These are phyloP conservation scores for Tanacetum coccineum DNA, from an alignment of 129 eudicot genomes.

Conservation along the genomic window DNA sequence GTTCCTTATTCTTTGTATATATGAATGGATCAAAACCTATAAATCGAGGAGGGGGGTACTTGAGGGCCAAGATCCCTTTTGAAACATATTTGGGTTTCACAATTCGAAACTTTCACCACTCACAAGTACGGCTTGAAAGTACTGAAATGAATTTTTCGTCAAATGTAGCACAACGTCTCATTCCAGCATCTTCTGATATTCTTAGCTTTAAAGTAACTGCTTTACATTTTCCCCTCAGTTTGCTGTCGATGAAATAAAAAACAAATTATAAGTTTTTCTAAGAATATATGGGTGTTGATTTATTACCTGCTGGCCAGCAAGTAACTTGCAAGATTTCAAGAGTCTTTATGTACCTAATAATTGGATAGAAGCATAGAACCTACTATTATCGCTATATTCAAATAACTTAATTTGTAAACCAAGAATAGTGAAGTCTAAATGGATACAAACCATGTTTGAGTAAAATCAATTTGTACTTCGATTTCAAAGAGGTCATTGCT, in stretches of 20 bases:
- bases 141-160: conserved; percentile 17
- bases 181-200: conserved; percentile 23
- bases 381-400: background rate
- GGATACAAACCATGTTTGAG: conserved; percentile 19
- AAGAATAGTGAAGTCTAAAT: background rate
- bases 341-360: conserved; percentile 26
- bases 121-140: conserved; percentile 14
- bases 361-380: conserved; percentile 11
- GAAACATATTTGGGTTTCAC: conserved; percentile 3
- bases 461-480: conserved; percentile 16
- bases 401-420: background rate
- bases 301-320: conserved; percentile 27
- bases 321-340: conserved; percentile 18
- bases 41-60: background rate
- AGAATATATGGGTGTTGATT: background rate
- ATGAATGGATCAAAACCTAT: conserved; percentile 17
- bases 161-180: conserved; percentile 17
- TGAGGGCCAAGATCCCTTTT: conserved; percentile 9
- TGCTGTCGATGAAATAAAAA: conserved; percentile 18
- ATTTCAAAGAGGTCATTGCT: conserved; percentile 18
- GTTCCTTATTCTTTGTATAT: conserved; percentile 14
- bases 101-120: conserved; percentile 17
- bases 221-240: conserved; percentile 14
- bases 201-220: conserved; percentile 19
- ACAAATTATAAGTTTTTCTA: background rate